Evolutionary conservation across 352 stramenopile genomes (phyloP), one percentile per base, ranked within the genome.

Genomic region (Globisporangium viniferum): DNA sequence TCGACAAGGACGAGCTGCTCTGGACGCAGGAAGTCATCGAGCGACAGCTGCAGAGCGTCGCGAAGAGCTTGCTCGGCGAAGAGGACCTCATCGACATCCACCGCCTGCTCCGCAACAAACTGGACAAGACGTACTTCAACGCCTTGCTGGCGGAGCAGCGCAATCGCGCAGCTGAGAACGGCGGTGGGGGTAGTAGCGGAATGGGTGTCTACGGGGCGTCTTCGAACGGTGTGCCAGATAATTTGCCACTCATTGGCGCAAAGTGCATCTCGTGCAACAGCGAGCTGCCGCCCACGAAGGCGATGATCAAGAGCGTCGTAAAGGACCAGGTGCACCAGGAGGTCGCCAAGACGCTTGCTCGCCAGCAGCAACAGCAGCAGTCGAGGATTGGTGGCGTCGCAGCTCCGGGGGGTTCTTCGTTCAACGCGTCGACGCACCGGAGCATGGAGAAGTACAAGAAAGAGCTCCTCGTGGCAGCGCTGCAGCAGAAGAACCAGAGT

Each of bases 21-120:
- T 93, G 84, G 84, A 93, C 84, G 0, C 82, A 90, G 55, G 81
- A 90, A 48, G 77, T 91, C 20, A 69, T 91, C 2, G 81, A 91
- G 61, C 71, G 81, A 14, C 76, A 91, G 68, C 74, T 91, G 10
- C 77, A 90, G 31, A 88, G 78, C 39, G 77, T 93, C 29, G 84
- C 84, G 12, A 93, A 91, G 62, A 68, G 72, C 3, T 87, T 81
- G 1, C 69, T 91, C 6, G 82, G 86, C 5, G 84, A 90, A 33
- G 68, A 88, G 46, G 83, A 93, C 29, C 75, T 91, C 1, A 46
- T 81, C 24, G 78, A 88, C 49, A 88, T 91, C 46, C 80, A 91
- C 54, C 73, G 80, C 9, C 65, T 79, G 51, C 70, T 93, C 24
- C 75, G 74, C 1, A 72, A 72, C 57, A 91, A 93, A 60, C 51